Evolutionary conservation across 306 rosid genomes (phyloP), one percentile per base, ranked within the genome.

Genomic region (Pueraria montana): DNA sequence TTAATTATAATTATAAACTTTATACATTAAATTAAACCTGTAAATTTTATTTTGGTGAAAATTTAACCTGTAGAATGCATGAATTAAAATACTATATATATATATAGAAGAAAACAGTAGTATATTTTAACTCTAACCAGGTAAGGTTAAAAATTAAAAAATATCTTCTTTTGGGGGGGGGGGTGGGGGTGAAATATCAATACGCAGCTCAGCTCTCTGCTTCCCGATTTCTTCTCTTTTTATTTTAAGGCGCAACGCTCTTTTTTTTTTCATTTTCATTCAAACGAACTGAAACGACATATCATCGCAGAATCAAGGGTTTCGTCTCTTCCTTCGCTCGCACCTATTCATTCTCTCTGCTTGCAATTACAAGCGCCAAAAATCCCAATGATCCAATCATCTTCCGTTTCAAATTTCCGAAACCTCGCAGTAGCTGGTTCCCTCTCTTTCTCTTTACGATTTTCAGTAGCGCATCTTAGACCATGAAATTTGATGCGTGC

Each of bases 241-340:
- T 58, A 43, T 46, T 36, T 38, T 27, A 27, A 20, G 78, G 67
- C 61, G 26, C 27, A 52, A 52, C 18, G 24, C 67, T 40, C 3
- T 11, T 40, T 2, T n/a, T n/a, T n/a, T n/a, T n/a, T n/a, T n/a
- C n/a, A n/a, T n/a, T n/a, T 11, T 12, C 40, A 16, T 64, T 52
- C 34, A 18, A 76, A 40, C 61, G 17, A 74, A 82, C 18, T 13
- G 36, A 82, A 78, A 74, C 86, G 65, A 86, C 83, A 56, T 14
- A 53, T 55, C 26, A 53, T 55, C 26, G 72, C 77, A 55, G 84
- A 52, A 80, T 78, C 84, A 48, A 86, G 89, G 89, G 87, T 86
- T 86, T 86, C 84, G 16, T 42, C 18, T 40, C 32, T 62, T 59
- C 68, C 10, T 45, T 6, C 20, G 75, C 80, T 6, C 20, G 75